Evolutionary conservation across 345 rosid species (phyloP).

Genomic region (Gossypium ekmanianum): DNA sequence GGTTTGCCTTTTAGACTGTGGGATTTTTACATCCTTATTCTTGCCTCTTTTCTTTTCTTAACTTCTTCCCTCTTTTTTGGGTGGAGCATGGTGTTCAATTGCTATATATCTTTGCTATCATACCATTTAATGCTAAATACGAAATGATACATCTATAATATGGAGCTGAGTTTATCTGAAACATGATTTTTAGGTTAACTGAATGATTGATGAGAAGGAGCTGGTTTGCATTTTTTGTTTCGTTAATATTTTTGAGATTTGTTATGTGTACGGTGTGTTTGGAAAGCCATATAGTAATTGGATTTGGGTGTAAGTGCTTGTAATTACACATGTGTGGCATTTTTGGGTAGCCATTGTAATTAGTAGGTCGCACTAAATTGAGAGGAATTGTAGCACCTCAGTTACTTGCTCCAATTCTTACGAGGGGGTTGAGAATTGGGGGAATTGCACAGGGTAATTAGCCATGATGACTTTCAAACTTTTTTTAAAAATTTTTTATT

Average conservation of each 20-base stretch:
- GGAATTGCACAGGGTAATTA: too few species aligned
- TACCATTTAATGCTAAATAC: not conserved
- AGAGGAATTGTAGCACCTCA: too few species aligned
- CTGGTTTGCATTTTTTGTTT: not conserved
- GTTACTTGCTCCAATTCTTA: too few species aligned
- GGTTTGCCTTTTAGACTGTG: constrained; percentile 25
- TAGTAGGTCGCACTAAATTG: too few species aligned
- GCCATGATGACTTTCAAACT: too few species aligned
- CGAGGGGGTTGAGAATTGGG: too few species aligned
- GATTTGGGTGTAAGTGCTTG: too few species aligned
- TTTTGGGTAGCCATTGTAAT: too few species aligned
- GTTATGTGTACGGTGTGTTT: too few species aligned
- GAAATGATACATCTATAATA: not conserved
- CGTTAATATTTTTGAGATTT: not conserved
- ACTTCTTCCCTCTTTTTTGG: not conserved
- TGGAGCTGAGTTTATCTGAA: not conserved
- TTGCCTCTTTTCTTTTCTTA: not conserved
- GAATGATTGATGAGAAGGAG: not conserved
- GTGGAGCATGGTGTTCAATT: not conserved
- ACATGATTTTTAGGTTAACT: not conserved
- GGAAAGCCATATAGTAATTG: too few species aligned
- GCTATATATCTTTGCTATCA: not conserved
- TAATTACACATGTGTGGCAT: too few species aligned
- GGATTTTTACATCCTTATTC: not conserved
- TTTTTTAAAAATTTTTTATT: too few species aligned